These are phyloP conservation scores for Amaranthus tricolor DNA, from an alignment of 179 eudicot species.

Conservation along the genomic window DNA sequence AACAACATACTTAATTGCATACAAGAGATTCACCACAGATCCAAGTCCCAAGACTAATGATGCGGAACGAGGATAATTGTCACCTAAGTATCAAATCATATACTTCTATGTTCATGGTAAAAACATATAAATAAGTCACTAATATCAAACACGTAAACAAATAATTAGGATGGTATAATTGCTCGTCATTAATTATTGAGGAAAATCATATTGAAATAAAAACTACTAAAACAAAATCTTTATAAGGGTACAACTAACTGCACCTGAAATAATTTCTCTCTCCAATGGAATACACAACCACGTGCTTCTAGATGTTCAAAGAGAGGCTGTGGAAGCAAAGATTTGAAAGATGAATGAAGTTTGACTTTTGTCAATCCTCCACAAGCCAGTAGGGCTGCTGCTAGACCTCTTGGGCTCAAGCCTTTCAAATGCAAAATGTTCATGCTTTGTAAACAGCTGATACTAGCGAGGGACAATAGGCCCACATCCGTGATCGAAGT, in stretches of 20 bases:
- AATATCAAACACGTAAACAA: background rate
- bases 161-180: too few relatives aligned
- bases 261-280: conserved; percentile 81
- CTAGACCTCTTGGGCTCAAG: conserved; percentile 72
- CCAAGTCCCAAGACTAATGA: too few relatives aligned
- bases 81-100: background rate
- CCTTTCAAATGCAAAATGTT: conserved; percentile 73
- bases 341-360: conserved; percentile 64
- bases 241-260: background rate
- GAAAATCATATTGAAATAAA: too few relatives aligned
- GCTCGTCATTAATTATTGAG: too few relatives aligned
- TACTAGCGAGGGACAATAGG: conserved; percentile 73
- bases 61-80: background rate
- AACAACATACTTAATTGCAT: too few relatives aligned
- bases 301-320: conserved; percentile 80
- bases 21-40: too few relatives aligned
- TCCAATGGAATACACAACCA: conserved; percentile 79
- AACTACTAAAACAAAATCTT: too few relatives aligned
- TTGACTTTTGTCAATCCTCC: conserved; percentile 83
- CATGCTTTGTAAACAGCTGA: conserved; percentile 82
- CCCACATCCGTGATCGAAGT: conserved; percentile 81
- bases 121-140: background rate
- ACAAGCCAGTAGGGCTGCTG: conserved; percentile 80
- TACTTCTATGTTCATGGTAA: background rate
- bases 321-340: conserved; percentile 55